These are phyloP conservation scores for Lipomyces starkeyi DNA, from an alignment of 805 yeast species.

Conservation along the genomic window DNA sequence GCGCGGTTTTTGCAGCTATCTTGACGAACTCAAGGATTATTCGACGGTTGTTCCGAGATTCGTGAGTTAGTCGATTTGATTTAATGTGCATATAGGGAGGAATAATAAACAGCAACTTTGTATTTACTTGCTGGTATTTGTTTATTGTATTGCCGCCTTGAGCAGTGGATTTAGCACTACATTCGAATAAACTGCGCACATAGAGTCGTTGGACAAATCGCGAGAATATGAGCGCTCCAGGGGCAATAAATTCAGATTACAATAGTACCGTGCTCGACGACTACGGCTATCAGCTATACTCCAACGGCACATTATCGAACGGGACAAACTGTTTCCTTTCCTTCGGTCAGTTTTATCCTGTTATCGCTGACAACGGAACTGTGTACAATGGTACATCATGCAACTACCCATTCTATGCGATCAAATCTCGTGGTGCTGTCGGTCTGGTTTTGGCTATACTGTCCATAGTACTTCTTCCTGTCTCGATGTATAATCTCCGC, in stretches of 20 bases:
- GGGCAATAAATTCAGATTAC: slow-evolving; percentile 37
- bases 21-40: too few species aligned
- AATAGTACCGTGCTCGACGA: slow-evolving; percentile 36
- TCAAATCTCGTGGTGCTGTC: slow-evolving; percentile 40
- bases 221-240: slow-evolving; percentile 18
- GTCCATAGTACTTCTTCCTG: slow-evolving; percentile 35
- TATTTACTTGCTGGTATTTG: too few species aligned
- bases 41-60: too few species aligned
- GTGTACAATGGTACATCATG: slow-evolving; percentile 39
- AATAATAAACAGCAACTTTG: too few species aligned
- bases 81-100: too few species aligned
- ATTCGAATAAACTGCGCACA: too few species aligned
- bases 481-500: slow-evolving; percentile 41
- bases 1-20: too few species aligned
- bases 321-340: slow-evolving; percentile 41
- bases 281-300: slow-evolving; percentile 38
- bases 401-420: slow-evolving; percentile 39
- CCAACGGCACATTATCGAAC: slow-evolving; percentile 44
- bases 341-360: slow-evolving; percentile 40
- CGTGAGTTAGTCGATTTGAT: too few species aligned
- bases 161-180: too few species aligned
- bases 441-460: slow-evolving; percentile 41
- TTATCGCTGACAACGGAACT: slow-evolving; percentile 39
- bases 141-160: too few species aligned
- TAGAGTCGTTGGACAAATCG: too few species aligned